A percentile compares a stretch with the other conserved stretches of the same genome.
Conservation (phyloP, 345 rosid genomes). For the Triadica sebifera region DNA sequence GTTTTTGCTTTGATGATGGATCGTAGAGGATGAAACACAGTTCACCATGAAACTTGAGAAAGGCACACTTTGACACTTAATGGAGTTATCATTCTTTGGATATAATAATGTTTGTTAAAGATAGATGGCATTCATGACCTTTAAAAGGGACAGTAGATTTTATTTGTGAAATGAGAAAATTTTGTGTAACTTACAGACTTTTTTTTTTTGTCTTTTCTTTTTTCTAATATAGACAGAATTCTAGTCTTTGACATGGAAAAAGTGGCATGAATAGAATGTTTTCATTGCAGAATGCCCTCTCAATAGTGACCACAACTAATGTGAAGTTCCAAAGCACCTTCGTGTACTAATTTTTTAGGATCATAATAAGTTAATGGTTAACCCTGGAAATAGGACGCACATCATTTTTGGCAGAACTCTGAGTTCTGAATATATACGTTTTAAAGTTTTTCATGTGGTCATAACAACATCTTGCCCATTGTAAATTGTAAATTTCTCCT, state of each 20-base stretch:
- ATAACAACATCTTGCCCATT: background rate
- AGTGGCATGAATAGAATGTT: background rate
- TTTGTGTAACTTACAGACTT: background rate
- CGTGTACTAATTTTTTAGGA: background rate
- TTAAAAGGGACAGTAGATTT: background rate
- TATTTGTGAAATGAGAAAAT: background rate
- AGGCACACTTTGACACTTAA: background rate
- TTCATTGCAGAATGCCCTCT: background rate
- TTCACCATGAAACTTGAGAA: background rate
- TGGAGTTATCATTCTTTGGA: background rate
- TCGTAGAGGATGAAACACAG: background rate
- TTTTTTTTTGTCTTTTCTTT: background rate
- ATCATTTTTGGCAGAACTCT: background rate
- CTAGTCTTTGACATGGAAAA: background rate
- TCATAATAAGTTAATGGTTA: background rate
- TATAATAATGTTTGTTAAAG: background rate
- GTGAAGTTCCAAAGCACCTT: background rate
- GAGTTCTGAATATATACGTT: background rate
- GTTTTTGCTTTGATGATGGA: background rate
- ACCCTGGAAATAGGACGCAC: background rate
- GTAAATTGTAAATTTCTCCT: background rate
- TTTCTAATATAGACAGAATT: background rate
- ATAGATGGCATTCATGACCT: background rate
- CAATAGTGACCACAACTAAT: background rate
- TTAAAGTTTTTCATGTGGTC: conserved; percentile 6